A percentile compares a stretch with the other conserved stretches of the same genome.
Evolutionary conservation across 176 grass and related monocot species (phyloP).

Genomic region (Eremochloa ophiuroides): DNA sequence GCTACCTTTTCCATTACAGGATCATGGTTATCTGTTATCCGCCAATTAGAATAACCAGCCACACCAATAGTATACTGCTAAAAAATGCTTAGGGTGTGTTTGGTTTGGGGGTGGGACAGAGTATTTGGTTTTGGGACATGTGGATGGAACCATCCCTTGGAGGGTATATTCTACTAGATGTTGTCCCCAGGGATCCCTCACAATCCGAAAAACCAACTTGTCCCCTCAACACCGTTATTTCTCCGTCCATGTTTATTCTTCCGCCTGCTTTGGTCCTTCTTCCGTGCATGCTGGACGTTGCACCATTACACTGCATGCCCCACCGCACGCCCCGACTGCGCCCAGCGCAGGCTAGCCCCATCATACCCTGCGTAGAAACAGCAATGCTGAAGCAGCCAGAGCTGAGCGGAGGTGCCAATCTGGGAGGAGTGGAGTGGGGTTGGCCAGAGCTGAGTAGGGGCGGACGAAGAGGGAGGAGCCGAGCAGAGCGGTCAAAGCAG

Average conservation of each 20-base stretch:
- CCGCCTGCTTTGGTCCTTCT: not conserved
- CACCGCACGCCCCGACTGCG: not conserved
- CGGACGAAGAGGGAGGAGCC: not conserved
- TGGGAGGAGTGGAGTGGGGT: not conserved
- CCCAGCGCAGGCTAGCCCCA: not conserved
- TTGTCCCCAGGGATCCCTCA: not conserved
- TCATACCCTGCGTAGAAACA: not conserved
- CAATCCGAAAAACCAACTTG: not conserved
- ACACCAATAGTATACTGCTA: not conserved
- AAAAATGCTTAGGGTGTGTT: not conserved
- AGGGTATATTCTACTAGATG: not conserved
- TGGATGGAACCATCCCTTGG: not conserved
- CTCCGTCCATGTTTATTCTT: not conserved
- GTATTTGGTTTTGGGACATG: not conserved
- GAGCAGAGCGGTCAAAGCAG: not conserved
- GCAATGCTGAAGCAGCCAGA: not conserved
- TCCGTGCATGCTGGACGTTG: not conserved
- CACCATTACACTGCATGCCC: not conserved
- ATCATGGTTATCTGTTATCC: constrained; percentile 9
- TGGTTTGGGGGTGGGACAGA: not conserved
- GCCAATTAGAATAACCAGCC: not conserved
- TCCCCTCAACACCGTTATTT: not conserved
- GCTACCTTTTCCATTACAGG: constrained; percentile 7
- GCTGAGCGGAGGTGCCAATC: not conserved
- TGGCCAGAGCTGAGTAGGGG: not conserved